Percentiles rank a stretch among this genome's conserved stretches.
phyloP scores from a whole-genome alignment of 1,284 basidiomycete genomes.

The Tremellales sp. region DNA sequence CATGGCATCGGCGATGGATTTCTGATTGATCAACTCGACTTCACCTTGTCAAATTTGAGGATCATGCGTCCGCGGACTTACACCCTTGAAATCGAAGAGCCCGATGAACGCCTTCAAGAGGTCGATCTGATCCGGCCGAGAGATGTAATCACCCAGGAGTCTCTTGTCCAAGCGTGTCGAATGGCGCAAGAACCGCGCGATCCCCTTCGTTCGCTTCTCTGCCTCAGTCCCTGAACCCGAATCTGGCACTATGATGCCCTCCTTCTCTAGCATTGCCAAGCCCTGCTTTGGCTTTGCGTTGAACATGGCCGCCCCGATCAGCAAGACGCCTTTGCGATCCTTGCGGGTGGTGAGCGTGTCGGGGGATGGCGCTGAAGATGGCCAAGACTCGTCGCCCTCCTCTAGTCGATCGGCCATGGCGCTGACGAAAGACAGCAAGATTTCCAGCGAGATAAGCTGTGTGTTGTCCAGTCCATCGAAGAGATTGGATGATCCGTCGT shows the following conservation, averaged over 20 bases:
- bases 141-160: slow-evolving; percentile 88
- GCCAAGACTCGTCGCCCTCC: slow-evolving; percentile 64
- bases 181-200: slow-evolving; percentile 79
- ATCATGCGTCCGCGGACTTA: slow-evolving; percentile 47
- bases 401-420: slow-evolving; percentile 79
- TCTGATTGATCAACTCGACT: slow-evolving; percentile 53
- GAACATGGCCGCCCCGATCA: slow-evolving; percentile 81
- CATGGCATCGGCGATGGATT: slow-evolving; percentile 91
- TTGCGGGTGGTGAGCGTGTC: slow-evolving; percentile 68
- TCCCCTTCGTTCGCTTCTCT: slow-evolving; percentile 42
- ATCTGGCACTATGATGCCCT: slow-evolving; percentile 63
- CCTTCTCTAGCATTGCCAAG: slow-evolving; percentile 82
- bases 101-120: slow-evolving; percentile 82
- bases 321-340: slow-evolving; percentile 77
- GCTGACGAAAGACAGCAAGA: slow-evolving; percentile 79
- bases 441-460: slow-evolving; percentile 85
- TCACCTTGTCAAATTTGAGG: slow-evolving; percentile 6
- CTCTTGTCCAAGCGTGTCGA: slow-evolving; percentile 88
- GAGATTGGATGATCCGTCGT: slow-evolving; percentile 47
- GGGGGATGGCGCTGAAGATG: slow-evolving; percentile 55
- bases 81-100: slow-evolving; percentile 84
- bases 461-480: slow-evolving; percentile 64
- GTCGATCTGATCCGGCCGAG: slow-evolving; percentile 79
- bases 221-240: slow-evolving; percentile 26
- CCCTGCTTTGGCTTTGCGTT: slow-evolving; percentile 95